These are phyloP conservation scores for Ophiostoma australiae DNA, from an alignment of 2,329 filamentous ascomycete species.

Conservation along the genomic window DNA sequence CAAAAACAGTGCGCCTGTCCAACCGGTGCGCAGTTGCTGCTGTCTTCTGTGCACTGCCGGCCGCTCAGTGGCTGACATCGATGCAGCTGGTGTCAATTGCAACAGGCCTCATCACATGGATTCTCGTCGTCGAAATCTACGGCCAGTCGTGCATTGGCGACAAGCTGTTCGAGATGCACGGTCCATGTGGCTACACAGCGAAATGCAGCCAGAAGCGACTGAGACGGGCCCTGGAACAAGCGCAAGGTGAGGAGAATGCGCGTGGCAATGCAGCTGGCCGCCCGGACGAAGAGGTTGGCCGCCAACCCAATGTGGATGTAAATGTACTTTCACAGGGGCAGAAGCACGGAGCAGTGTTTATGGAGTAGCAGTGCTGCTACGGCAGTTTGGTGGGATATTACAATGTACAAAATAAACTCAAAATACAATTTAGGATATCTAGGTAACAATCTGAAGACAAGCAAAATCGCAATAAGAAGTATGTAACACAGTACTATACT, in stretches of 20 bases:
- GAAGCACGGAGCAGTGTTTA: conserved; percentile 32
- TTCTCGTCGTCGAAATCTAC: conserved; percentile 46
- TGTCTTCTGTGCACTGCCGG: conserved; percentile 51
- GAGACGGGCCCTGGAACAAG: conserved; percentile 31
- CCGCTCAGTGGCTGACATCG: conserved; percentile 44
- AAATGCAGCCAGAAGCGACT: conserved; percentile 39
- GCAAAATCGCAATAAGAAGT: not conserved
- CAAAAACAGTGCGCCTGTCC: conserved; percentile 47
- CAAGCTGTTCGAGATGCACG: conserved; percentile 40
- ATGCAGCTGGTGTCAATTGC: conserved; percentile 45
- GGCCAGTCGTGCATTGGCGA: conserved; percentile 45
- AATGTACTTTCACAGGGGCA: conserved; percentile 31
- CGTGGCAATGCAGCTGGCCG: not conserved
- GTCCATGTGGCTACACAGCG: conserved; percentile 40
- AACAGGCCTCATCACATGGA: conserved; percentile 42
- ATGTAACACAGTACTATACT: not conserved
- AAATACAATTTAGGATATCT: not conserved
- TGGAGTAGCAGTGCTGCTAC: conserved; percentile 21
- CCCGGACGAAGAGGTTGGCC: conserved; percentile 13
- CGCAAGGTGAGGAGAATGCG: conserved; percentile 17
- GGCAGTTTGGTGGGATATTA: not conserved
- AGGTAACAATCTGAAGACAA: not conserved
- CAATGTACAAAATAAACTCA: not conserved
- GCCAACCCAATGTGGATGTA: conserved; percentile 29
- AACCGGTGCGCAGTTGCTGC: conserved; percentile 48